Conservation (phyloP, 306 rosid genomes). For the Acacia acuminata region DNA sequence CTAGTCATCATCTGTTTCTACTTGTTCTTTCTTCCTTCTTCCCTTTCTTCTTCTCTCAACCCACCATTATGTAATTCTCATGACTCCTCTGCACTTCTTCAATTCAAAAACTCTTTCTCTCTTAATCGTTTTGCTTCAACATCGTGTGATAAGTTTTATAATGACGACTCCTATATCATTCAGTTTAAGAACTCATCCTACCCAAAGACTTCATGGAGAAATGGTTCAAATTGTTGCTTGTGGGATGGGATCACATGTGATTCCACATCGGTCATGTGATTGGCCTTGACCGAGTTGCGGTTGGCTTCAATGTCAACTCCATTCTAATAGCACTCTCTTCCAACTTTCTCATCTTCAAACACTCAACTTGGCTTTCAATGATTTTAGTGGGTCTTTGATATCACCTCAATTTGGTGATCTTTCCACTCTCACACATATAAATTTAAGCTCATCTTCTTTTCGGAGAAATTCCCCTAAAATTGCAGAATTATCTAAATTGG, state of each 20-base stretch:
- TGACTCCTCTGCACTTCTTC: background rate
- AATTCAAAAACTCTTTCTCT: background rate
- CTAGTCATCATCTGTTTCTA: background rate
- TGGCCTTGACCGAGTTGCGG: slow-evolving; percentile 6
- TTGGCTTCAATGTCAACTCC: background rate
- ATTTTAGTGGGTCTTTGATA: too few relatives aligned
- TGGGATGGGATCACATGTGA: slow-evolving; percentile 29
- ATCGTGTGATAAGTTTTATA: background rate
- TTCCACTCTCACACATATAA: background rate
- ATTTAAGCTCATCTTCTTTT: rapidly evolving
- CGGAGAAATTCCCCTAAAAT: background rate
- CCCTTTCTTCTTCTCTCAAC: background rate
- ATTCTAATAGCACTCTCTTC: slow-evolving; percentile 7
- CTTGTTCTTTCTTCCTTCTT: background rate
- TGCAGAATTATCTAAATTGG: background rate
- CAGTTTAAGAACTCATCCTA: background rate
- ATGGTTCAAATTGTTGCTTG: slow-evolving; percentile 20
- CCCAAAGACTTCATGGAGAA: slow-evolving; percentile 29
- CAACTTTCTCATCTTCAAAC: background rate
- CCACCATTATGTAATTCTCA: background rate
- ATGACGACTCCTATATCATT: background rate
- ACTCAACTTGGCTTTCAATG: too few relatives aligned
- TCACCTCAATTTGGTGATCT: too few relatives aligned
- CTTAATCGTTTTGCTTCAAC: background rate
- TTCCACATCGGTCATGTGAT: slow-evolving; percentile 10